Evolutionary conservation across 208 protist species (phyloP).

Genomic region (Trypanosoma melophagium): DNA sequence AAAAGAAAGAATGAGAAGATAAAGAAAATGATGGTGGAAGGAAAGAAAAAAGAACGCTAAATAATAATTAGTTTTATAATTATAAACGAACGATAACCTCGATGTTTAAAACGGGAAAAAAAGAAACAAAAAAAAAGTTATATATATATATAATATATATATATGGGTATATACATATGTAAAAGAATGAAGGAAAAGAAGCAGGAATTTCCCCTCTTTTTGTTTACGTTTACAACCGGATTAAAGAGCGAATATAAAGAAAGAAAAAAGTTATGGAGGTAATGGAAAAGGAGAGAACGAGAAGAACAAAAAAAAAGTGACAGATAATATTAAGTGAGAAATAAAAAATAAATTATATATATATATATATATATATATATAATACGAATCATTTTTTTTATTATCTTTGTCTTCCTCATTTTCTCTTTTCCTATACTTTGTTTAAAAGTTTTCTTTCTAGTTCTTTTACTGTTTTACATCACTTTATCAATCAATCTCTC

Average conservation of each 20-base stretch:
- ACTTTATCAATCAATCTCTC: background rate
- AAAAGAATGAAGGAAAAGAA: background rate
- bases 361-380: too few species aligned
- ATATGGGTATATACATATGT: too few species aligned
- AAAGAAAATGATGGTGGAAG: too few species aligned
- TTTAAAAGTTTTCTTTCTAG: background rate
- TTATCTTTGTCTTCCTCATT: background rate
- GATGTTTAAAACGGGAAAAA: too few species aligned
- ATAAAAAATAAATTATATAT: background rate
- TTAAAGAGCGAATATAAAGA: background rate
- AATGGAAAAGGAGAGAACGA: background rate
- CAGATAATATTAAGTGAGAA: constrained; percentile 1
- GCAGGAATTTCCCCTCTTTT: too few species aligned
- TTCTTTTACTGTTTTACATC: background rate
- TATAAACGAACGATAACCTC: too few species aligned
- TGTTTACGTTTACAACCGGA: background rate
- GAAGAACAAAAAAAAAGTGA: constrained; percentile 6
- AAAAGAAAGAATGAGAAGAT: too few species aligned
- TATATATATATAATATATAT: too few species aligned
- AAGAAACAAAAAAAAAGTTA: too few species aligned
- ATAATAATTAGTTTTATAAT: too few species aligned
- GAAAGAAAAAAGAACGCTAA: too few species aligned
- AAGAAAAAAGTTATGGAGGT: constrained; percentile 5
- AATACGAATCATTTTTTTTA: too few species aligned
- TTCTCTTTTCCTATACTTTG: background rate